phyloP scores from a whole-genome alignment of 129 eudicot species.

The Escallonia herrerae region DNA sequence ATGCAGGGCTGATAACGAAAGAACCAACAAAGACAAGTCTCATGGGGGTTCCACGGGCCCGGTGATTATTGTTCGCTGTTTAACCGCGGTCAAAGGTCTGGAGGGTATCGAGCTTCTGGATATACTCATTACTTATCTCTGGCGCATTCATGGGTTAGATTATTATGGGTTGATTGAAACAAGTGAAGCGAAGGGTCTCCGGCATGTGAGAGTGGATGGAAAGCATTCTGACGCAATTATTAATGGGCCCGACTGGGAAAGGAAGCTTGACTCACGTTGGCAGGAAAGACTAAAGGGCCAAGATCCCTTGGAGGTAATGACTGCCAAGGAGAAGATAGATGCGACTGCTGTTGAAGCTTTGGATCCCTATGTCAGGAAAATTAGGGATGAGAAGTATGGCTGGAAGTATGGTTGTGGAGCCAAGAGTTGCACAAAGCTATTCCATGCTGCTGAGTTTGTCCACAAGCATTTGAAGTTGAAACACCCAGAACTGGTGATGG shows the following conservation, averaged over 20 bases:
- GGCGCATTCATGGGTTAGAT: slow-evolving; percentile 94
- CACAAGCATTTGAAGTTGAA: slow-evolving; percentile 92
- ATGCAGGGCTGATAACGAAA: slow-evolving; percentile 66
- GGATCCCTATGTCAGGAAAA: slow-evolving; percentile 91
- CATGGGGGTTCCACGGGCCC: slow-evolving; percentile 82
- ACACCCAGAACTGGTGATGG: slow-evolving; percentile 77
- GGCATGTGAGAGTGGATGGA: slow-evolving; percentile 76
- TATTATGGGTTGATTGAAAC: slow-evolving; percentile 79
- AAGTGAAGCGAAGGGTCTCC: slow-evolving; percentile 72
- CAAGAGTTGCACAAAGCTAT: slow-evolving; percentile 93
- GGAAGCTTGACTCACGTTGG: slow-evolving; percentile 78
- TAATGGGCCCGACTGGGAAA: slow-evolving; percentile 80
- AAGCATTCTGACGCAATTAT: slow-evolving; percentile 41
- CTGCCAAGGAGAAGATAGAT: slow-evolving; percentile 93
- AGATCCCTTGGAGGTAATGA: slow-evolving; percentile 87
- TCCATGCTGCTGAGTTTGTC: slow-evolving; percentile 96
- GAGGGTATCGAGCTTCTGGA: slow-evolving; percentile 94
- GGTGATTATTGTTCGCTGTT: slow-evolving; percentile 71
- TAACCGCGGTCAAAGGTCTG: slow-evolving; percentile 74
- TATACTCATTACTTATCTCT: slow-evolving; percentile 85
- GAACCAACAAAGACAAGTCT: slow-evolving; percentile 68
- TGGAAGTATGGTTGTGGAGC: slow-evolving; percentile 99
- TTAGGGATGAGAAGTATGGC: slow-evolving; percentile 95
- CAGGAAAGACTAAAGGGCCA: slow-evolving; percentile 82
- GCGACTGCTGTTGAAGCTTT: slow-evolving; percentile 85